Evolutionary conservation across 2,329 filamentous ascomycete genomes (phyloP), one percentile per base, ranked within the genome.

Genomic region (Ophiostoma populinum): DNA sequence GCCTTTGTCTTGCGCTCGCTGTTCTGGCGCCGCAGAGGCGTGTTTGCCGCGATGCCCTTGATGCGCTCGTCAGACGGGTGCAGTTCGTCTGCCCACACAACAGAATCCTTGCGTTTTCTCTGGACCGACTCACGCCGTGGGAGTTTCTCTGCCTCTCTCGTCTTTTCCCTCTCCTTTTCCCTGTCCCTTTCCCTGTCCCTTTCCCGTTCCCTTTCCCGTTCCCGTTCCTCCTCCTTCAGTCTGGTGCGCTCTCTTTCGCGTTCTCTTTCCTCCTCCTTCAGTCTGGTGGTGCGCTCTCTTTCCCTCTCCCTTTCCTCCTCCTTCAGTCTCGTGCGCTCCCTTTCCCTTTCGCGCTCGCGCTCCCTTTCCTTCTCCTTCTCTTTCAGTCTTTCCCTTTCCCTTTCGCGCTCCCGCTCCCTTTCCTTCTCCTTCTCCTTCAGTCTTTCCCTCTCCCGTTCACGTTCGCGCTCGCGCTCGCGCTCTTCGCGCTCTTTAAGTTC

Each of bases 31-130:
- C 43, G 41, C 11, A 42, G 11, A 5, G 40, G 34, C 5, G 32
- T 32, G 12, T 28, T 31, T 24, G 30, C 15, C 1, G 26, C 42
- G 15, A 49, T 43, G 3, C 45, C 46, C 36, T 49, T 55, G 9
- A 49, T 40, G 21, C 52, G 46, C 8, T 62, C 60, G 15, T 61
- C 58, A 18, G 53, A 55, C 3, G 57, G 59, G 22, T 54, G 54
- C 13, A 49, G 57, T 6, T 53, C 53, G n/a, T 54, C 52, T 11
- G 51, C 47, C 4, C 49, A 43, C 2, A 47, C 37, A 6, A 30
- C 18, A 2, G 43, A 41, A 13, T 40, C 36, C 22, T 39, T 32
- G 28, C 39, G 45, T 3, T 37, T 43, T n/a, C 37, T 46, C 36
- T 49, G 44, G 5, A 42, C 49, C 3, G 51, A 47, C 17, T 49